Evolutionary conservation across 1,284 basidiomycete genomes (phyloP).

Genomic region (Marasmius tenuissimus): DNA sequence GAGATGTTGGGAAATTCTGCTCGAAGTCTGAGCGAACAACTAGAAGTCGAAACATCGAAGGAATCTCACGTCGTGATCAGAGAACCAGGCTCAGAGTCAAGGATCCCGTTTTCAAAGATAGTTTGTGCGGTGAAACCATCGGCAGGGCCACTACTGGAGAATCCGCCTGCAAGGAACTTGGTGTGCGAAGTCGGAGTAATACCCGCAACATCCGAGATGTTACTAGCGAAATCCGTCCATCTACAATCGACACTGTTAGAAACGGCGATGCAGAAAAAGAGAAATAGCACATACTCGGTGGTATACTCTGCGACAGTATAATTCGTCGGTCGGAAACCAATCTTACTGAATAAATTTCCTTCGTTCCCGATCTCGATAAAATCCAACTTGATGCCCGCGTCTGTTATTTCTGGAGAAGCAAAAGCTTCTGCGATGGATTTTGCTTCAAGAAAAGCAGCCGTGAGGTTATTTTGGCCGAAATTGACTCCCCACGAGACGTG

Average conservation of each 20-base stretch:
- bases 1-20: slow-evolving; percentile 62
- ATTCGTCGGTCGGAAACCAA: slow-evolving; percentile 42
- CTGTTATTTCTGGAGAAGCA: slow-evolving; percentile 36
- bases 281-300: slow-evolving; percentile 40
- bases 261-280: background rate
- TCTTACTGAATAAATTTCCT: slow-evolving; percentile 56
- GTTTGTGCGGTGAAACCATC: slow-evolving; percentile 3
- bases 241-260: slow-evolving; percentile 20
- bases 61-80: slow-evolving; percentile 29
- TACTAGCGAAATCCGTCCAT: slow-evolving; percentile 4
- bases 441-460: slow-evolving; percentile 58
- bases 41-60: slow-evolving; percentile 1
- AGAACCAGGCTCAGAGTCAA: slow-evolving; percentile 4
- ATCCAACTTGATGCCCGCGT: slow-evolving; percentile 49
- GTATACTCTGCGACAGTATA: slow-evolving; percentile 55
- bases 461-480: slow-evolving; percentile 55
- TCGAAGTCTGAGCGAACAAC: slow-evolving; percentile 3
- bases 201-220: background rate
- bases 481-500: slow-evolving; percentile 73
- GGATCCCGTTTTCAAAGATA: slow-evolving; percentile 6
- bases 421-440: slow-evolving; percentile 57
- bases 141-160: background rate
- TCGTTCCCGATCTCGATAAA: slow-evolving; percentile 67
- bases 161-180: background rate
- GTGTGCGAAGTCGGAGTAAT: background rate